These are phyloP conservation scores for Breviolum minutum DNA, from an alignment of 73 alveolate genomes.

Conservation along the genomic window DNA sequence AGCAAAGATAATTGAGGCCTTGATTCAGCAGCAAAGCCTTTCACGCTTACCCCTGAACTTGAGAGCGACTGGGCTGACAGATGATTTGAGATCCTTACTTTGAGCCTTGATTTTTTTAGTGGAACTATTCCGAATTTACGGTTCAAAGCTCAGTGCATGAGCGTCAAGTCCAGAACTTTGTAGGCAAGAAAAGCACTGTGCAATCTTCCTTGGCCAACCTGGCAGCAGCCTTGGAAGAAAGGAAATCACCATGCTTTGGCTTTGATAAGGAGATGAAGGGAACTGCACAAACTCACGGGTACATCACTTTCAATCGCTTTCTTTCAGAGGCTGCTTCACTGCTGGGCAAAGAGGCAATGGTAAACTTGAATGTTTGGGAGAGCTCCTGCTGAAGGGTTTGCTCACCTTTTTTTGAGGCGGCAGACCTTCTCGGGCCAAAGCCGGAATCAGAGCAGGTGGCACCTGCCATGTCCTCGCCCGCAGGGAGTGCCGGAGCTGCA, in stretches of 20 bases:
- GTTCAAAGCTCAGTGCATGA: too few relatives aligned
- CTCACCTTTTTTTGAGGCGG: background rate
- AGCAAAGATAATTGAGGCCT: background rate
- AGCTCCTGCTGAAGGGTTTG: background rate
- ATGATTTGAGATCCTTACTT: background rate
- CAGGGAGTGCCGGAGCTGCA: background rate
- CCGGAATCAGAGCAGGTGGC: constrained; percentile 21
- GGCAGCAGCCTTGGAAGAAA: constrained; percentile 19
- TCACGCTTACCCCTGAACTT: constrained; percentile 53
- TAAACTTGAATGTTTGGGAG: too few relatives aligned
- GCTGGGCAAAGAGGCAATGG: constrained; percentile 59
- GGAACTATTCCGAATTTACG: too few relatives aligned
- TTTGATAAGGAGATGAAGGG: background rate
- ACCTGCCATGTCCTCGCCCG: constrained; percentile 12
- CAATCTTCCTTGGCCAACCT: constrained; percentile 94
- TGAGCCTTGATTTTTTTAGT: too few relatives aligned
- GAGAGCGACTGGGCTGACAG: constrained; percentile 44
- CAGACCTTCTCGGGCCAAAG: constrained; percentile 66
- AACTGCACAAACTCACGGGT: too few relatives aligned
- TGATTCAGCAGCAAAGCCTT: constrained; percentile 28
- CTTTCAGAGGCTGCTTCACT: constrained; percentile 62
- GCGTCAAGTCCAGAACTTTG: background rate
- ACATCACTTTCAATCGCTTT: too few relatives aligned
- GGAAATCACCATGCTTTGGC: background rate
- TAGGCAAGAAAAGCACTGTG: constrained; percentile 73